Percentiles rank a stretch among this genome's conserved stretches.
Evolutionary conservation across 768 basidiomycete genomes (phyloP).

Genomic region (Suillus bovinus): DNA sequence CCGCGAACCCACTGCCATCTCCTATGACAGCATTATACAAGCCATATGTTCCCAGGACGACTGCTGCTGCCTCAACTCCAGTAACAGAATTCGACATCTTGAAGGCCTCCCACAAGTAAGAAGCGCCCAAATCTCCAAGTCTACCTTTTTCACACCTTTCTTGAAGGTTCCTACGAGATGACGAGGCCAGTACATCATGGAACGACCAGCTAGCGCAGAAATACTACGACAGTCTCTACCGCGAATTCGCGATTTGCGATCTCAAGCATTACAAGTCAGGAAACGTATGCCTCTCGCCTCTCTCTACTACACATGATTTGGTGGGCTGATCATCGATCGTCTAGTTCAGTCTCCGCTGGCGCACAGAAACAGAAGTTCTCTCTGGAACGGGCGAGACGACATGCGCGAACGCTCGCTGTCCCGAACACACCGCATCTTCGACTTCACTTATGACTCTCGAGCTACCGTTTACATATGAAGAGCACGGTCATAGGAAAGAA

Average conservation of each 20-base stretch:
- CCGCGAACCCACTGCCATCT: background rate
- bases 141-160: background rate
- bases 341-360: slow-evolving; percentile 86
- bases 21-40: slow-evolving; percentile 16
- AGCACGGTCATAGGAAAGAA: slow-evolving; percentile 71
- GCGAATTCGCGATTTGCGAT: slow-evolving; percentile 91
- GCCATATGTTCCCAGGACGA: slow-evolving; percentile 17
- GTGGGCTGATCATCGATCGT: slow-evolving; percentile 1
- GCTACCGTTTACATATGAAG: slow-evolving; percentile 86
- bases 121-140: background rate
- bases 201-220: slow-evolving; percentile 85
- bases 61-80: slow-evolving; percentile 1
- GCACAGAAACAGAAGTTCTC: slow-evolving; percentile 89
- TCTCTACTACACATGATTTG: background rate
- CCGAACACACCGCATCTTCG: slow-evolving; percentile 49
- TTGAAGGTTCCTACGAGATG: slow-evolving; percentile 75
- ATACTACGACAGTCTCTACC: slow-evolving; percentile 86
- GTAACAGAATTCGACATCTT: slow-evolving; percentile 73
- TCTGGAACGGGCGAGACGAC: slow-evolving; percentile 83
- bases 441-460: slow-evolving; percentile 70
- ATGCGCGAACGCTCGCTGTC: slow-evolving; percentile 88
- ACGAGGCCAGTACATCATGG: slow-evolving; percentile 52
- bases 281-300: slow-evolving; percentile 51
- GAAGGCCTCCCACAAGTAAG: slow-evolving; percentile 68
- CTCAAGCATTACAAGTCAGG: slow-evolving; percentile 95